Percentiles rank a stretch among this genome's conserved stretches.
These are phyloP conservation scores for Neurospora sp. DNA, from an alignment of 495 filamentous ascomycete genomes.

Conservation along the genomic window DNA sequence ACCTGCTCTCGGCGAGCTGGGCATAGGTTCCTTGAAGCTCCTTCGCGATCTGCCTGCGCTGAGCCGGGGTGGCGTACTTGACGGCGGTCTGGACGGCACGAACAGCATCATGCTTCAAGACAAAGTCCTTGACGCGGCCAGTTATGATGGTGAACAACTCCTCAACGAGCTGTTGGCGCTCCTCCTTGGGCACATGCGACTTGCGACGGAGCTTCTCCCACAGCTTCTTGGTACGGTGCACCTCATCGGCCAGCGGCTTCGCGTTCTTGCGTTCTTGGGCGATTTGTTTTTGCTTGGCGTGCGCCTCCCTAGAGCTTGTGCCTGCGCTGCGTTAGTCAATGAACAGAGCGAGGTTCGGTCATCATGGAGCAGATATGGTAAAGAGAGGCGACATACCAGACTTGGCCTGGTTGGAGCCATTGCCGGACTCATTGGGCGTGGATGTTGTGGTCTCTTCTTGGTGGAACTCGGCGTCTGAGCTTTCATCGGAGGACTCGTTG, in stretches of 20 bases:
- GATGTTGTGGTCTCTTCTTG: background rate
- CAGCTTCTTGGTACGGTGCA: slow-evolving; percentile 85
- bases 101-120: slow-evolving; percentile 96
- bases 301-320: slow-evolving; percentile 63
- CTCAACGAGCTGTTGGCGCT: slow-evolving; percentile 73
- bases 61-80: slow-evolving; percentile 81
- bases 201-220: slow-evolving; percentile 92
- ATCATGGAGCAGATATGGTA: background rate
- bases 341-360: background rate
- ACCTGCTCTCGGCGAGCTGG: slow-evolving; percentile 80
- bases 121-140: slow-evolving; percentile 83
- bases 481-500: slow-evolving; percentile 24
- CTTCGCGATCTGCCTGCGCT: slow-evolving; percentile 73
- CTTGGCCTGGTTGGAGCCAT: background rate
- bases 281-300: slow-evolving; percentile 84
- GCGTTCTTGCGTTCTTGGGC: slow-evolving; percentile 80
- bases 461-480: background rate
- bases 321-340: slow-evolving; percentile 22
- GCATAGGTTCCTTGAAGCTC: slow-evolving; percentile 83
- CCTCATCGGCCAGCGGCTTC: slow-evolving; percentile 82
- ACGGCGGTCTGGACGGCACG: slow-evolving; percentile 90
- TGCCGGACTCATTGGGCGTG: background rate
- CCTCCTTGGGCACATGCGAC: slow-evolving; percentile 76
- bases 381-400: background rate
- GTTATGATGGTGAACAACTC: slow-evolving; percentile 89